Evolutionary conservation across 306 rosid species (phyloP), one percentile per base, ranked within the genome.

Genomic region (Pterocarpus macrocarpus): DNA sequence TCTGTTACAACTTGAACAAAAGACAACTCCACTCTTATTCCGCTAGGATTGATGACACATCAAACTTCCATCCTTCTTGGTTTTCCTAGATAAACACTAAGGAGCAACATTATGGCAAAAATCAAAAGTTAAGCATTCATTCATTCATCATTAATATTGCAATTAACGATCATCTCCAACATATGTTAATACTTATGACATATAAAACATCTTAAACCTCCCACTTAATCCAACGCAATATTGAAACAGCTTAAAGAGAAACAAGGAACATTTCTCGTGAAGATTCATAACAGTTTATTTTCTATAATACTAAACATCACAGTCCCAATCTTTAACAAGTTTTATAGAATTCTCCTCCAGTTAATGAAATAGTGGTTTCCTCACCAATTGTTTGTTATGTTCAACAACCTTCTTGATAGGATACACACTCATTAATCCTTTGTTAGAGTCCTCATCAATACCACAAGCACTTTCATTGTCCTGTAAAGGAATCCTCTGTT

Each of bases 41-140:
- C 91, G 85, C 79, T 81, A 86, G 80, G 94, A 91, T 66, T 91
- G 96, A 86, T 91, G 96, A 70, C 96, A 91, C 96, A 88, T 91
- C 85, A 91, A 89, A 78, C 92, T 82, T 85, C 49, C 88, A 47
- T 83, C 59, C 72, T 82, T 83, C 77, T 64, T 85, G 61, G 35
- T 78, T 75, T 83, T 83, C 41, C 68, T 63, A 30, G 58, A 57
- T 43, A 50, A 65, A 43, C 58, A 77, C 87, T 80, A 50, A 39
- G 56, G 55, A 81, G 72, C 38, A 69, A 49, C 9, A 22, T 62
- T 38, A 32, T 2, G 41, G 57, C 15, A 16, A 50, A 56, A 59
- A 12, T 45, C 50, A 64, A 56, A 22, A 35, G 56, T 47, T 62
- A 63, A 67, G 64, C 73, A 22, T 8, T 41, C 52, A 62, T 22